A percentile compares a stretch with the other conserved stretches of the same genome.
Evolutionary conservation across 2,329 filamentous ascomycete species (phyloP).

Genomic region (Arthrinium phaeospermum): DNA sequence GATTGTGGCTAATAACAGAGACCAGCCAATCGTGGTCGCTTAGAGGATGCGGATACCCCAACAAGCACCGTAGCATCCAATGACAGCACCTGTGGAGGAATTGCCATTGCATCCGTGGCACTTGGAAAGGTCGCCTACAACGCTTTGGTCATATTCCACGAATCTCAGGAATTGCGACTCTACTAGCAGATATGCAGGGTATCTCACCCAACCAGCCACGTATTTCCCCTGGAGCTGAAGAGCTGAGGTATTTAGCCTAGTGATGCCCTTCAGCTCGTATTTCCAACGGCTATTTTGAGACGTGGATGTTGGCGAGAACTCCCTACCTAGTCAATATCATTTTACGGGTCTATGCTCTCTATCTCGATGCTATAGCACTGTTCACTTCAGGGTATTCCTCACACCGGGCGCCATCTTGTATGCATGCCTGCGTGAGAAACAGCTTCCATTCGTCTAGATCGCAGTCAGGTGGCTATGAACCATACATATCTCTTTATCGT

Average conservation of each 20-base stretch:
- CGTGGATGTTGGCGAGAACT: not conserved
- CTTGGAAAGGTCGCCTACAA: not conserved
- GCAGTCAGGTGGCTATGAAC: not conserved
- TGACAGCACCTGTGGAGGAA: not conserved
- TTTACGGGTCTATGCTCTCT: not conserved
- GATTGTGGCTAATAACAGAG: not conserved
- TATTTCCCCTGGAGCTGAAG: not conserved
- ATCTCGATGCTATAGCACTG: not conserved
- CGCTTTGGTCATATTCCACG: not conserved
- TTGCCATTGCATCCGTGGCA: not conserved
- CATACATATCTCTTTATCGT: not conserved
- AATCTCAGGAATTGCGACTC: not conserved
- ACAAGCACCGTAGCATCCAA: not conserved
- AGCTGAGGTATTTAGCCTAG: not conserved
- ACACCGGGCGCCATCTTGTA: not conserved
- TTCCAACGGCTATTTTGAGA: not conserved
- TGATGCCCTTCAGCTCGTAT: constrained; percentile 7
- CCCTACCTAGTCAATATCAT: not conserved
- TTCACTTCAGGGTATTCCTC: not conserved
- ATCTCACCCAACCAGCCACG: not conserved
- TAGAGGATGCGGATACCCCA: not conserved
- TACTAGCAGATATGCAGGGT: not conserved
- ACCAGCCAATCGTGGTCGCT: not conserved
- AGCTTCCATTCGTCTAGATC: not conserved
- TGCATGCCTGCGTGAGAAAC: not conserved